A percentile compares a stretch with the other conserved stretches of the same genome.
These are phyloP conservation scores for Candolleomyces aberdarensis DNA, from an alignment of 768 basidiomycete species.

Conservation along the genomic window DNA sequence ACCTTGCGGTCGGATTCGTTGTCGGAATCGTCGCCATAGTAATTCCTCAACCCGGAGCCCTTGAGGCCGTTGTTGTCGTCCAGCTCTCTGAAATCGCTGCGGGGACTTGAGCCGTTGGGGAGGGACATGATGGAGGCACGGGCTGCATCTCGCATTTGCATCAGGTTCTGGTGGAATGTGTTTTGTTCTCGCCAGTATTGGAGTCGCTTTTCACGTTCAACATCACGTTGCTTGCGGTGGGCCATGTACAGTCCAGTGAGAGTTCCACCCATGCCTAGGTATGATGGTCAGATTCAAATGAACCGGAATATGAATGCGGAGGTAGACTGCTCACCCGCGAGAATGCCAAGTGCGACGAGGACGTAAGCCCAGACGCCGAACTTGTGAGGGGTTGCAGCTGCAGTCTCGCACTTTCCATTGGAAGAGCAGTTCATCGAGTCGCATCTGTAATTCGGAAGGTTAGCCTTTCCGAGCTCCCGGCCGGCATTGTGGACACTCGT, in stretches of 20 bases:
- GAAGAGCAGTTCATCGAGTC: conserved; percentile 69
- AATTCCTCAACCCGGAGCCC: conserved; percentile 52
- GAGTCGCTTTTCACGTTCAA: conserved; percentile 77
- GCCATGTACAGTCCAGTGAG: conserved; percentile 65
- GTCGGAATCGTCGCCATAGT: conserved; percentile 46
- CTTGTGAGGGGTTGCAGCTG: conserved; percentile 58
- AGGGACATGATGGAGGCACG: conserved; percentile 62
- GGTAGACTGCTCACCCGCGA: conserved; percentile 53
- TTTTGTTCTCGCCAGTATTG: conserved; percentile 91
- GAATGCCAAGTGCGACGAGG: conserved; percentile 66
- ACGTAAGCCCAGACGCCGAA: conserved; percentile 70
- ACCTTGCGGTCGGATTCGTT: conserved; percentile 27
- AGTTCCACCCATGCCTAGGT: conserved; percentile 69
- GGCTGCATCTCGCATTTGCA: conserved; percentile 76
- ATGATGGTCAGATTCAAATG: neutral
- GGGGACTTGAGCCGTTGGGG: conserved; percentile 43
- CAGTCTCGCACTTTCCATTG: conserved; percentile 57
- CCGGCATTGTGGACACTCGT: neutral
- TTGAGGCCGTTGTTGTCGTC: conserved; percentile 57
- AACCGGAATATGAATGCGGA: neutral
- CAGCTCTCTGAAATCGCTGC: conserved; percentile 42
- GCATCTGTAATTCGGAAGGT: conserved; percentile 45
- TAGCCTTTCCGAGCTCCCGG: neutral
- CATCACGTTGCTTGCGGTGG: conserved; percentile 68
- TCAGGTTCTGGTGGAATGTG: conserved; percentile 75